phyloP scores from a whole-genome alignment of 2,329 filamentous ascomycete genomes.

The Dothidotthia symphoricarpi region DNA sequence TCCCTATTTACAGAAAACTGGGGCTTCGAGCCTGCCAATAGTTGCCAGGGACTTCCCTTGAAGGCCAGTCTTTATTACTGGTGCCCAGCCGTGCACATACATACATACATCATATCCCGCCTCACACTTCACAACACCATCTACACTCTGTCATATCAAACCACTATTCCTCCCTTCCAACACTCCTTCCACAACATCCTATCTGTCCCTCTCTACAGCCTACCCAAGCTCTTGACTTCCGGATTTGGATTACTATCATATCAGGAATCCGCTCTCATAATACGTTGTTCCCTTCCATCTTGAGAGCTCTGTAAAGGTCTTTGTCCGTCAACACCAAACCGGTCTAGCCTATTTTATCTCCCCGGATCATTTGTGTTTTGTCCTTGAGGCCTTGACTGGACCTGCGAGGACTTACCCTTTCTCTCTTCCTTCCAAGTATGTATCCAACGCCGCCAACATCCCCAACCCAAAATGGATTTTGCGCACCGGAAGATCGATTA shows the following conservation, averaged over 20 bases:
- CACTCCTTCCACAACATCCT: constrained; percentile 23
- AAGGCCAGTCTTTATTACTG: constrained; percentile 32
- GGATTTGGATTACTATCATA: constrained; percentile 10
- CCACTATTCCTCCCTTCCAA: constrained; percentile 17
- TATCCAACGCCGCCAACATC: constrained; percentile 53
- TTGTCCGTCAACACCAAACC: constrained; percentile 4
- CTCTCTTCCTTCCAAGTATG: constrained; percentile 39
- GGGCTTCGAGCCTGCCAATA: constrained; percentile 32
- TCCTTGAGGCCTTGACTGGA: constrained; percentile 46
- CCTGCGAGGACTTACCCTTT: constrained; percentile 36
- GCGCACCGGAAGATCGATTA: constrained; percentile 75
- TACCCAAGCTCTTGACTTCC: constrained; percentile 12
- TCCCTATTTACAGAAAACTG: constrained; percentile 40
- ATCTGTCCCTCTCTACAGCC: constrained; percentile 14
- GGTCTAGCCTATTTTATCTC: constrained; percentile 9
- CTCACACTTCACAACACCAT: constrained; percentile 25
- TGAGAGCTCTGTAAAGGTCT: constrained; percentile 8
- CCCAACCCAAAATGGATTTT: constrained; percentile 46
- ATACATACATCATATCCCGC: constrained; percentile 41
- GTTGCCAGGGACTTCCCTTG: constrained; percentile 14
- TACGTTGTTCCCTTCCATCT: constrained; percentile 9
- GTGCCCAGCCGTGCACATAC: constrained; percentile 38
- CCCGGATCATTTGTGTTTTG: constrained; percentile 23
- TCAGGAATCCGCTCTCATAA: constrained; percentile 10
- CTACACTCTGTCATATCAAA: constrained; percentile 2